Evolutionary conservation across 1,284 basidiomycete species (phyloP).

Genomic region (Athelia sp.): DNA sequence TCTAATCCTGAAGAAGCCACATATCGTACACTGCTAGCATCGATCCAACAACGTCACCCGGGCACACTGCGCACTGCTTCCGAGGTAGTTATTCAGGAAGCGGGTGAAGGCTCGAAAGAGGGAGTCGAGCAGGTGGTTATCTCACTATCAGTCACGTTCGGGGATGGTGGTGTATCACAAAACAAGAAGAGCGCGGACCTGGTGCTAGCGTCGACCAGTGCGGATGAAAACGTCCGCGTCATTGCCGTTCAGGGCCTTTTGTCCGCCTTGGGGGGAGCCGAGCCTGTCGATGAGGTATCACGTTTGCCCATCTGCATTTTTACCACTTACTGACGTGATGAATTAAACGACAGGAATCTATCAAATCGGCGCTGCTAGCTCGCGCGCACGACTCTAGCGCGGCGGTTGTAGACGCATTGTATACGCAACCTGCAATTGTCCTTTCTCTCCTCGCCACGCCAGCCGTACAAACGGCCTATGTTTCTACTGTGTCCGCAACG

Average conservation of each 20-base stretch:
- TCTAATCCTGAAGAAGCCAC: constrained; percentile 5
- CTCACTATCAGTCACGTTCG: constrained; percentile 43
- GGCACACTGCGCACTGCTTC: constrained; percentile 37
- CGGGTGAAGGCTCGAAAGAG: constrained; percentile 33
- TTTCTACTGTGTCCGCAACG: constrained; percentile 43
- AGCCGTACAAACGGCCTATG: constrained; percentile 26
- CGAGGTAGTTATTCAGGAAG: constrained; percentile 29
- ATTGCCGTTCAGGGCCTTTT: constrained; percentile 49
- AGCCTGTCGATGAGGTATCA: too few species aligned
- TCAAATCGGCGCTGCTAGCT: constrained; percentile 49
- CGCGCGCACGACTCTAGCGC: constrained; percentile 62
- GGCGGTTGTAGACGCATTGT: constrained; percentile 63
- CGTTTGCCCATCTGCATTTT: too few species aligned
- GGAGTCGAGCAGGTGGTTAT: constrained; percentile 45
- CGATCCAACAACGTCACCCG: constrained; percentile 51
- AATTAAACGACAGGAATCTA: constrained; percentile 34
- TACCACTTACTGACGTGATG: too few species aligned
- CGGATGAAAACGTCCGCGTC: constrained; percentile 44
- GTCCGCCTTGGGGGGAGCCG: too few species aligned
- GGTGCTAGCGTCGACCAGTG: constrained; percentile 50
- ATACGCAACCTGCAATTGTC: constrained; percentile 43
- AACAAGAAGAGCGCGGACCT: constrained; percentile 32
- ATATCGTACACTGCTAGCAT: constrained; percentile 29
- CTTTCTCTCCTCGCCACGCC: constrained; percentile 38
- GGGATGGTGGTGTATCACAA: neutral